Base-by-base conservation (phyloP, 2,329 filamentous ascomycete species). In the Aotearoamyces nothofagi region DNA sequence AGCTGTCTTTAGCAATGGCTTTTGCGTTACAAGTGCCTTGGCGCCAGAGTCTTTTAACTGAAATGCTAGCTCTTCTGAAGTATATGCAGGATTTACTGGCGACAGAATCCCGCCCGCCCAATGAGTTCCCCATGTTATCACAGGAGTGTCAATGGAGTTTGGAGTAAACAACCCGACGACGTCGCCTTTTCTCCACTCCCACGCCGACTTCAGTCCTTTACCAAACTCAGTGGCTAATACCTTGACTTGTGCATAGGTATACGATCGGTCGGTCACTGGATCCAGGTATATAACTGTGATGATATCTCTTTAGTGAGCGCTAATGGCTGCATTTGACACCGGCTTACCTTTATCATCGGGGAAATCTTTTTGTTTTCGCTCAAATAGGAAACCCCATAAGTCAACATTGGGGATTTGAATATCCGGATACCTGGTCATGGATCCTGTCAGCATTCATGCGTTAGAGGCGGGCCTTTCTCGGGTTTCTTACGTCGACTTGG, bases 61-160 rank as follows among this genome's bases (percentile, higher is more conserved):
- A 45, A 80, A 84, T 4, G 78, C 73, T 17, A 94, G 64, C 54
- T 96, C 87, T 7, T 82, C 71, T 9, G 68, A 69, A 0, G 80
- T 92, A 54, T 93, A 93, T 4, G 74, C 72, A 12, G 86, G 84
- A 47, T 94, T 94, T 3, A 82, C 84, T 0, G 86, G 83, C n/a
- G 77, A 83, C 8, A 82, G 57, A 29, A 82, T 60, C 16, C 80
- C 84, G 25, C 84, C 86, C 1, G 82, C 78, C 79, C 82, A 94
- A 39, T 78, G 70, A 7, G 71, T 65, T 15, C 84, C 86, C 61
- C 81, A 82, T 51, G 71, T 81, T 26, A 84, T 54, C 3, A 76
- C 60, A 1, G 82, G 76, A 0, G 77, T 82, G 51, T 94, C 86
- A 47, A 94, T 78, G 50, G 66, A 74, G 51, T 96, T 94, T 15